phyloP scores from a whole-genome alignment of 805 yeast species.

The Candida montana region DNA sequence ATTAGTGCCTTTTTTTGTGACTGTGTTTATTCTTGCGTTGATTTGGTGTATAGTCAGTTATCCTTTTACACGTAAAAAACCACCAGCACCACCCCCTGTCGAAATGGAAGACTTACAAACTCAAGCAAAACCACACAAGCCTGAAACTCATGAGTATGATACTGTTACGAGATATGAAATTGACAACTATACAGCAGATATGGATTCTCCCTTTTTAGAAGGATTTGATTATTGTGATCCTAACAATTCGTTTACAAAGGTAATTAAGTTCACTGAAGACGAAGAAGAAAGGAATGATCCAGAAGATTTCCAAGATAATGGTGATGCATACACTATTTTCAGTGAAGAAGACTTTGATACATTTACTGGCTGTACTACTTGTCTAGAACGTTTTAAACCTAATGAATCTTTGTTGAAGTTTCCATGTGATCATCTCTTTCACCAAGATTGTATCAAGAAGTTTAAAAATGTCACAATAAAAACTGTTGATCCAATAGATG shows the following conservation, averaged over 20 bases:
- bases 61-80: too few relatives aligned
- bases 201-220: not conserved
- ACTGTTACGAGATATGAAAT: conserved; percentile 3
- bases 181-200: not conserved
- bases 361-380: conserved; percentile 1
- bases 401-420: not conserved
- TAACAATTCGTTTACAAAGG: not conserved
- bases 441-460: not conserved
- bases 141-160: not conserved
- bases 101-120: too few relatives aligned
- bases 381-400: conserved; percentile 1
- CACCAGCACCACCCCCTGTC: too few relatives aligned
- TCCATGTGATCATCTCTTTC: conserved; percentile 10
- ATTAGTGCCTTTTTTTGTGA: too few relatives aligned
- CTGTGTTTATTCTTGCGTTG: too few relatives aligned
- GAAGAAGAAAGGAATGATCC: not conserved
- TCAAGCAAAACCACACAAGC: too few relatives aligned
- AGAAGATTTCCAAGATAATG: not conserved
- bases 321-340: too few relatives aligned
- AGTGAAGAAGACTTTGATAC: not conserved
- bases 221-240: conserved; percentile 5
- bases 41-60: too few relatives aligned
- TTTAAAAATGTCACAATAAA: too few relatives aligned
- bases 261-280: not conserved
- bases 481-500: too few relatives aligned